phyloP scores from a whole-genome alignment of 2,329 filamentous ascomycete species.

The Nakataea oryzae region DNA sequence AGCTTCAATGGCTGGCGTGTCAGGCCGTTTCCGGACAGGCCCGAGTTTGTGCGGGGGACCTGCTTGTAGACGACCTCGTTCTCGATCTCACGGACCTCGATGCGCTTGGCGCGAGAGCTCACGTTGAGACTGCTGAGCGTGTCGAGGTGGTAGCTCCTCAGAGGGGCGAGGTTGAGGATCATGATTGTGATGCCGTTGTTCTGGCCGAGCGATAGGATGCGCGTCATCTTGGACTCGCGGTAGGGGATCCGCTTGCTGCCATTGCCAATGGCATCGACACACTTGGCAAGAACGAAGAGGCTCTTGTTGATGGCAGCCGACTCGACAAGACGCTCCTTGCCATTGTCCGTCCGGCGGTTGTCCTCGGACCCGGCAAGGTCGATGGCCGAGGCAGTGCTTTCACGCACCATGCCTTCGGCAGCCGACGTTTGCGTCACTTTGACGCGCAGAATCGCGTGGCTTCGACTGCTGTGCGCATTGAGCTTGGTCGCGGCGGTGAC shows the following conservation, averaged over 20 bases:
- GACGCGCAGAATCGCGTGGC: conserved; percentile 83
- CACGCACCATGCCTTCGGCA: conserved; percentile 42
- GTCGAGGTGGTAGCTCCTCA: conserved; percentile 88
- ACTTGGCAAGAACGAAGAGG: conserved; percentile 86
- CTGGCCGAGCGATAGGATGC: conserved; percentile 83
- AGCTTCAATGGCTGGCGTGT: conserved; percentile 70
- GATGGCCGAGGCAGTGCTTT: conserved; percentile 86
- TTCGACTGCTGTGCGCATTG: conserved; percentile 82
- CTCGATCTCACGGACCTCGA: conserved; percentile 90
- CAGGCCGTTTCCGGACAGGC: conserved; percentile 28
- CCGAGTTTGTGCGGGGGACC: conserved; percentile 40
- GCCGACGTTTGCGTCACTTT: conserved; percentile 71
- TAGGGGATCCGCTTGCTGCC: conserved; percentile 76
- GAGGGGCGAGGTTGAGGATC: conserved; percentile 87
- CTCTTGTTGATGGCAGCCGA: conserved; percentile 97
- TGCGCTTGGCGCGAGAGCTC: conserved; percentile 89
- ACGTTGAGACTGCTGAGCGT: conserved; percentile 91
- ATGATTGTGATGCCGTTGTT: conserved; percentile 94
- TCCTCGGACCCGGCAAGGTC: conserved; percentile 94
- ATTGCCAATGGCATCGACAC: conserved; percentile 83
- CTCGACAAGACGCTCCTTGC: conserved; percentile 84
- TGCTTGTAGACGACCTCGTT: conserved; percentile 88
- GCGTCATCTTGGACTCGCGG: conserved; percentile 93
- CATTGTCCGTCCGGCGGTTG: conserved; percentile 88
- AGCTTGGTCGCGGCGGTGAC: conserved; percentile 86